Evolutionary conservation across 1,139 yeast species (phyloP).

Genomic region (Suhomyces ambrosiae): DNA sequence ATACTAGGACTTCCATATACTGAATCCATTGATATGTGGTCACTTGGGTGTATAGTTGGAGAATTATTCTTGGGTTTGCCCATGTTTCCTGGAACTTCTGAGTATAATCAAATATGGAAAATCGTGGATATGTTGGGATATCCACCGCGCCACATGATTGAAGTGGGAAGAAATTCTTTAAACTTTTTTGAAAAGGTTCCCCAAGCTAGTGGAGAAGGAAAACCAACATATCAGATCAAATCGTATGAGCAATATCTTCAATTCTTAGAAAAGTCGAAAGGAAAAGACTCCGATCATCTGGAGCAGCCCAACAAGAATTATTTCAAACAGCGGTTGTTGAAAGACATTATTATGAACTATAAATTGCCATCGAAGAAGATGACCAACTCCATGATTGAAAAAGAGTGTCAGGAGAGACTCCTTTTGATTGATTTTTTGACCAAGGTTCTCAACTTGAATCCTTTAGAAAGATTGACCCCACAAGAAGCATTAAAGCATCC

Average conservation of each 20-base stretch:
- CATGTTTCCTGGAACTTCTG: constrained; percentile 92
- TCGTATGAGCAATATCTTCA: constrained; percentile 43
- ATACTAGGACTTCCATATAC: constrained; percentile 88
- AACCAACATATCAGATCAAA: constrained; percentile 36
- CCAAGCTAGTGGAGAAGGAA: constrained; percentile 26
- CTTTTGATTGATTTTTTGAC: constrained; percentile 75
- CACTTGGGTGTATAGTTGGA: constrained; percentile 94
- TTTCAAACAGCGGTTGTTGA: constrained; percentile 70
- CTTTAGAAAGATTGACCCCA: constrained; percentile 94
- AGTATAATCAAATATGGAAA: constrained; percentile 84
- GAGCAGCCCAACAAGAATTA: constrained; percentile 87
- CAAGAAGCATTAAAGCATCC: constrained; percentile 95
- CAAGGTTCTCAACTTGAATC: constrained; percentile 81
- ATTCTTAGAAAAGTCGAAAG: constrained; percentile 31
- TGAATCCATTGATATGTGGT: constrained; percentile 97
- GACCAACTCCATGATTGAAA: constrained; percentile 63
- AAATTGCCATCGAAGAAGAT: constrained; percentile 70
- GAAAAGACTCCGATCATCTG: constrained; percentile 36
- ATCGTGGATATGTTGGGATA: constrained; percentile 80
- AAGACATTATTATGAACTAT: constrained; percentile 78
- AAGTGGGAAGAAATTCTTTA: constrained; percentile 83
- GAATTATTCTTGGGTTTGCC: constrained; percentile 93
- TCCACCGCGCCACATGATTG: constrained; percentile 97
- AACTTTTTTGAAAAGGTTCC: constrained; percentile 61
- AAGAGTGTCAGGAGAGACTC: constrained; percentile 72